A percentile compares a stretch with the other conserved stretches of the same genome.
Evolutionary conservation across 2,329 filamentous ascomycete species (phyloP).

Genomic region (Ophidiomyces ophidiicola): DNA sequence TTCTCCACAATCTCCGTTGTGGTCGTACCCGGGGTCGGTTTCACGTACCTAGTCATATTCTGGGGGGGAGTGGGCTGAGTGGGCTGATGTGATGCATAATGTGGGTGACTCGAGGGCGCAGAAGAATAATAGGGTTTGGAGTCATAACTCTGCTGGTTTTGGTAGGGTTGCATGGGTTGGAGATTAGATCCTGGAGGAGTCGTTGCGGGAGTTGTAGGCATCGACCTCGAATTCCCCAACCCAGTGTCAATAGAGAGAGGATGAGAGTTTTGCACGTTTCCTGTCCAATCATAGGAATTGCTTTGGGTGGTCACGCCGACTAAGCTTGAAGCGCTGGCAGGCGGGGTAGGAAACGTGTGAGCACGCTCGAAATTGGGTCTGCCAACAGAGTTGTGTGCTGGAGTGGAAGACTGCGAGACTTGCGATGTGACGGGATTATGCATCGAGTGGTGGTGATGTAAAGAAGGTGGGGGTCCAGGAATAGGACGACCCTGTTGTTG

Average conservation of each 20-base stretch:
- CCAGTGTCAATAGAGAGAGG: conserved; percentile 70
- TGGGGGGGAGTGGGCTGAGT: conserved; percentile 47
- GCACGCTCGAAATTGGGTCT: conserved; percentile 71
- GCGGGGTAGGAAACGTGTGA: conserved; percentile 87
- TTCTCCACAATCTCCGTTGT: conserved; percentile 47
- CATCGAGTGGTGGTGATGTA: conserved; percentile 55
- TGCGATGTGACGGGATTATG: conserved; percentile 46
- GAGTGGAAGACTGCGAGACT: conserved; percentile 51
- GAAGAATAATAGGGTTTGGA: conserved; percentile 68
- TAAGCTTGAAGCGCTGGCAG: conserved; percentile 81
- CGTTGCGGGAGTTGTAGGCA: conserved; percentile 81
- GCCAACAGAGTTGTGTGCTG: conserved; percentile 46
- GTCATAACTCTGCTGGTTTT: conserved; percentile 60
- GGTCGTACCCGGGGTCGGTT: conserved; percentile 68
- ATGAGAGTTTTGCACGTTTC: conserved; percentile 49
- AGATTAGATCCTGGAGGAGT: conserved; percentile 70
- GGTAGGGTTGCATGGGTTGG: conserved; percentile 69
- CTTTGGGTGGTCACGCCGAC: conserved; percentile 64
- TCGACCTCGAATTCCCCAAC: conserved; percentile 66
- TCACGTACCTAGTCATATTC: conserved; percentile 57
- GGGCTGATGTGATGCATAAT: conserved; percentile 54
- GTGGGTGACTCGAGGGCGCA: conserved; percentile 51
- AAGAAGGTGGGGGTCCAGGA: conserved; percentile 52
- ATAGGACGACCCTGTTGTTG: conserved; percentile 45
- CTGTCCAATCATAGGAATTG: conserved; percentile 65